These are phyloP conservation scores for Clavispora santaluciae DNA, from an alignment of 805 yeast genomes.

Conservation along the genomic window DNA sequence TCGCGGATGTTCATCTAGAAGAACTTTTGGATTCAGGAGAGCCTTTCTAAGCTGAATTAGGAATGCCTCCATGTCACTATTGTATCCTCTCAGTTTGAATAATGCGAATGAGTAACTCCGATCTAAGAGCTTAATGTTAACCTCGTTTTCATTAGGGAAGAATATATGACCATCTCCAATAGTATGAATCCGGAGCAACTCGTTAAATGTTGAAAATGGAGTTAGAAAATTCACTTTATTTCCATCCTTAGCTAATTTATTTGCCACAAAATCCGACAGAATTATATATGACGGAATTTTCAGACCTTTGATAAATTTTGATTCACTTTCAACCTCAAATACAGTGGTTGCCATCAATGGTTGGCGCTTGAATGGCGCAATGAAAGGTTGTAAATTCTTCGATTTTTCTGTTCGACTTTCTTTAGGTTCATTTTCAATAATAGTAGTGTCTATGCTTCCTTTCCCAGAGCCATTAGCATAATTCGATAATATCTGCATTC, in stretches of 20 bases:
- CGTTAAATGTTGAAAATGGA: slow-evolving; percentile 4
- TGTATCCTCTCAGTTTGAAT: slow-evolving; percentile 20
- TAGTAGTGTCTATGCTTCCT: background rate
- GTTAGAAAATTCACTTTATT: slow-evolving; percentile 8
- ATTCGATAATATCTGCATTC: background rate
- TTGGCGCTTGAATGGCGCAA: slow-evolving; percentile 10
- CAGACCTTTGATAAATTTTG: slow-evolving; percentile 8
- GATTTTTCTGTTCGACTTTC: too few species aligned
- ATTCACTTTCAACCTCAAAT: slow-evolving; percentile 32
- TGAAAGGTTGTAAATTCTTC: background rate
- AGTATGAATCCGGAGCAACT: slow-evolving; percentile 2
- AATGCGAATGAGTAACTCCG: slow-evolving; percentile 21
- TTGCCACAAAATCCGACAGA: too few species aligned
- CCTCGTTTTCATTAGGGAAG: slow-evolving; percentile 7
- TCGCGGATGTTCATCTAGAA: slow-evolving; percentile 1
- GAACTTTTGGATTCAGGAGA: slow-evolving; percentile 9
- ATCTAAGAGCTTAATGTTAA: slow-evolving; percentile 14
- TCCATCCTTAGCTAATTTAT: too few species aligned
- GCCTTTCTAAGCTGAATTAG: slow-evolving; percentile 16
- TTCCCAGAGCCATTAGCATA: background rate
- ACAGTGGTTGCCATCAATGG: slow-evolving; percentile 28
- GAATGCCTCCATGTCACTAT: slow-evolving; percentile 10
- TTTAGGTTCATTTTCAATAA: background rate
- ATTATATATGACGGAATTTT: too few species aligned
- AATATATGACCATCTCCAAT: slow-evolving; percentile 12